Percentiles rank a stretch among this genome's conserved stretches.
phyloP scores from a whole-genome alignment of 1,139 yeast genomes.

The Geotrichum candidum region DNA sequence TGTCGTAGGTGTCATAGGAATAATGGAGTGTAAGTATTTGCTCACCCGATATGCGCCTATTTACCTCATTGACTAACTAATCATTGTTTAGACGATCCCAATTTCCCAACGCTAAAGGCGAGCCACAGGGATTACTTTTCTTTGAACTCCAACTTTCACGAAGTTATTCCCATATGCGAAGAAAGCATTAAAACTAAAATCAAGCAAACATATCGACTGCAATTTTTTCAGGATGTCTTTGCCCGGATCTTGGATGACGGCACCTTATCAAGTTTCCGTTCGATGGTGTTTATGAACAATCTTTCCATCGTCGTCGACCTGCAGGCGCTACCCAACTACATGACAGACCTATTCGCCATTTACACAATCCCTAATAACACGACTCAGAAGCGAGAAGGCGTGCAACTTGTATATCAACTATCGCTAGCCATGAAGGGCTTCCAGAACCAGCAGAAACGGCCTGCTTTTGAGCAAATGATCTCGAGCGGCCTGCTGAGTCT shows the following conservation, averaged over 20 bases:
- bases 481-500: conserved; percentile 64
- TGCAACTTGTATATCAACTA: conserved; percentile 73
- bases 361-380: conserved; percentile 35
- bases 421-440: conserved; percentile 65
- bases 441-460: conserved; percentile 57
- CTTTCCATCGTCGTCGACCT: conserved; percentile 63
- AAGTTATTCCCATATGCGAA: conserved; percentile 60
- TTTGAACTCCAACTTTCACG: conserved; percentile 57
- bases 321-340: conserved; percentile 43
- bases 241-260: conserved; percentile 79
- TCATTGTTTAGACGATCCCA: conserved; percentile 54
- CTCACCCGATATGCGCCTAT: not conserved
- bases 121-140: conserved; percentile 63
- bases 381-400: conserved; percentile 51
- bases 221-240: conserved; percentile 76
- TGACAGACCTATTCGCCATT: conserved; percentile 50
- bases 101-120: conserved; percentile 70
- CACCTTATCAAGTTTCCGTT: conserved; percentile 56
- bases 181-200: conserved; percentile 49
- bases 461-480: conserved; percentile 59
- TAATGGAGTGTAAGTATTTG: conserved; percentile 53
- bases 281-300: conserved; percentile 64
- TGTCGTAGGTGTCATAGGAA: conserved; percentile 63
- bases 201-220: conserved; percentile 67
- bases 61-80: not conserved